Base-by-base conservation (phyloP, 495 filamentous ascomycete species). In the Xylaria castorea region DNA sequence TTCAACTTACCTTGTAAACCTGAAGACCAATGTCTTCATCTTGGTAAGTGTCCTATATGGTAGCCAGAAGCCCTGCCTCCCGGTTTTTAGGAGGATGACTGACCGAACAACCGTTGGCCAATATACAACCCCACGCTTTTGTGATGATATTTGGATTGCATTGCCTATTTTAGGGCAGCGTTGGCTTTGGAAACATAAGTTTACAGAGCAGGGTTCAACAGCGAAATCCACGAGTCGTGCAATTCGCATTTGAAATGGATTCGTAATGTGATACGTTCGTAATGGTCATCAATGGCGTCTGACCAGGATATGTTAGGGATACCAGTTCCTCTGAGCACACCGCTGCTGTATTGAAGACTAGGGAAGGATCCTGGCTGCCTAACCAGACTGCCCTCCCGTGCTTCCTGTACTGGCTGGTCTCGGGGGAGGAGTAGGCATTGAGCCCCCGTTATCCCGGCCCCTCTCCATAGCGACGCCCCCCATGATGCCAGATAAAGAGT, bases 401-500 rank as follows among this genome's bases (percentile, higher is more conserved):
- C 73, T 76, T 72, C 77, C 82, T 5, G 79, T 81, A 62, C 84
- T 86, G 38, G 77, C 70, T 60, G 84, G 84, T 71, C 84, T 75
- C 18, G 83, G 80, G 27, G 83, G 84, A 46, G 79, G 82, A 25
- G 77, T 67, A 3, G 80, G 80, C 70, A 78, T 68, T 3, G 70
- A 74, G 67, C 30, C 74, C n/a, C n/a, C n/a, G n/a, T n/a, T n/a
- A 0, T 57, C 30, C 34, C 74, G 68, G 40, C 83, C 79, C 61
- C 83, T 79, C 74, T 83, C 81, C 84, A 85, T 86, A 46, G 84
- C 81, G 30, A 84, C 80, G 36, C 84, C 83, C 5, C 83, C 83
- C 62, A 85, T 55, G 61, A 82, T 70, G 27, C 74, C 75, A 42
- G 75, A 71, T 20, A 79, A 66, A 65, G 77, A 62, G 50, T 62